Evolutionary conservation across 805 yeast species (phyloP), one percentile per base, ranked within the genome.

Genomic region (Hanseniaspora pseudoguilliermondii): DNA sequence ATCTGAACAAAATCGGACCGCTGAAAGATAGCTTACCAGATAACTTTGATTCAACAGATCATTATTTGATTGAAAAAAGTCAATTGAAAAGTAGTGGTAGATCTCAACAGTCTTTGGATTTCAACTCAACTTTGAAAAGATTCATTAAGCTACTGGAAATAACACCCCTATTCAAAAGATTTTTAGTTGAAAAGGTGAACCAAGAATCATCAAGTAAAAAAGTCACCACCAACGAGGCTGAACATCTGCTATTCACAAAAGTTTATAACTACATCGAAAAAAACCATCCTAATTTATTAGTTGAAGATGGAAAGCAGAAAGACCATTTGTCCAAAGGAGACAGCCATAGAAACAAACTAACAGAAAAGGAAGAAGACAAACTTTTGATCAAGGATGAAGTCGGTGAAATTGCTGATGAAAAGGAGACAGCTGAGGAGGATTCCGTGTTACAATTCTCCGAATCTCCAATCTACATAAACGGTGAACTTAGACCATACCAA

Each of bases 351-450:
- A 50, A 59, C n/a, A 61, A 57, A 29, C 82, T 82, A 63, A 82
- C 87, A 3, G 90, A 84, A 62, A 78, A 80, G 64, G 90, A 84
- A 65, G 93, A 84, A 65, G 90, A 85, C 65, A 87, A 80, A 0
- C 88, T 83, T 63, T 71, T 86, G 57, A 72, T 89, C 69, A 74
- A 80, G 60, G 83, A 83, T 48, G 81, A 77, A 56, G 75, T 73
- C 50, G 69, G 67, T 13, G 71, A 67, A 18, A 36, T 21, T 34
- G 25, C 62, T 61, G 10, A 62, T 62, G 20, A 60, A 62, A 20
- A 36, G 23, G 27, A 46, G 21, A 62, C 59, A 15, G 60, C 57
- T 32, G 54, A 65, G 8, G 66, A 69, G 54, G 57, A 35, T 2
- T 20, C 49, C 3, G 16, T 21, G 9, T 10, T 53, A 21, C 68